phyloP scores from a whole-genome alignment of 75 land plant species.

The Sequoiadendron giganteum region DNA sequence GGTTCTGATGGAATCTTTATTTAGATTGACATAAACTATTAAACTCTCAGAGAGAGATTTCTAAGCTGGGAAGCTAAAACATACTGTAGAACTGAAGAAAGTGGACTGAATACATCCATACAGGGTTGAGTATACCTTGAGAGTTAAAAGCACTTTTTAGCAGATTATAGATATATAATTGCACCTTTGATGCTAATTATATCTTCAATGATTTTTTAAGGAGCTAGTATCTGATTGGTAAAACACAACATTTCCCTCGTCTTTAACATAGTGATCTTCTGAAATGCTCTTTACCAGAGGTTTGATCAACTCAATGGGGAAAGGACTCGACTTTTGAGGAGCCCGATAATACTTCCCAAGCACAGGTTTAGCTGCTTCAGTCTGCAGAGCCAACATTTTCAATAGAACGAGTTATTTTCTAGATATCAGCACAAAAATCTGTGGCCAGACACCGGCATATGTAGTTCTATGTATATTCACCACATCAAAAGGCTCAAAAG shows the following conservation, averaged over 20 bases:
- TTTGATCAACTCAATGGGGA: slow-evolving; percentile 25
- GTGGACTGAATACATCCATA: not conserved
- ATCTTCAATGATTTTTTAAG: not conserved
- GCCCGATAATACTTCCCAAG: slow-evolving; percentile 39
- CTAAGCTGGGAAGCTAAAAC: not conserved
- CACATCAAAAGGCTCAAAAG: not conserved
- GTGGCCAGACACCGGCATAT: not conserved
- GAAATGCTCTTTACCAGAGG: slow-evolving; percentile 16
- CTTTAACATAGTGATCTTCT: slow-evolving; percentile 32
- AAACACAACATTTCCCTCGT: slow-evolving; percentile 33
- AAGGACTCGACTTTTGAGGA: slow-evolving; percentile 24
- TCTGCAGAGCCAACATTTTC: slow-evolving; percentile 14
- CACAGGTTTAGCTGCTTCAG: slow-evolving; percentile 24
- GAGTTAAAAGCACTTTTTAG: not conserved
- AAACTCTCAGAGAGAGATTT: not conserved
- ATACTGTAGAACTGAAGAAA: not conserved
- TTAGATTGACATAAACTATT: not conserved
- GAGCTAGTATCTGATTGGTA: slow-evolving; percentile 18
- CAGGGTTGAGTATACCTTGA: not conserved
- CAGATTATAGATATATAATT: not conserved
- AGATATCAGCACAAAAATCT: not conserved
- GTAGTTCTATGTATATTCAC: not conserved
- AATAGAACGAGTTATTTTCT: not conserved
- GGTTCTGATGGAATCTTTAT: not conserved
- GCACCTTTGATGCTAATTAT: not conserved